These are phyloP conservation scores for Candida piceae DNA, from an alignment of 805 yeast genomes.

Conservation along the genomic window DNA sequence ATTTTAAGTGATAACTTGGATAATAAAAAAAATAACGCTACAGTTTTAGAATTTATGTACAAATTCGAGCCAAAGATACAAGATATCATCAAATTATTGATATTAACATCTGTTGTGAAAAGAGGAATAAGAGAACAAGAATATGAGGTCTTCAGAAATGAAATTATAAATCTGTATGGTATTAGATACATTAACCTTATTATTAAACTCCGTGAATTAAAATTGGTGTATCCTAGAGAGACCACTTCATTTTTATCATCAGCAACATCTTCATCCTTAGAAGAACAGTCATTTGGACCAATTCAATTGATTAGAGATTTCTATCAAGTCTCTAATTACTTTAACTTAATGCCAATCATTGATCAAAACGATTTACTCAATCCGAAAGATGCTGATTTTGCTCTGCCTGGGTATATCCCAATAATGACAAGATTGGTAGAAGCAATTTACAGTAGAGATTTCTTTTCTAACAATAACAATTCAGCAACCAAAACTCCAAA, in stretches of 20 bases:
- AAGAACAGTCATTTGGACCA: constrained; percentile 7
- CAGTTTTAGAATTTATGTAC: constrained; percentile 47
- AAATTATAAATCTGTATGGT: constrained; percentile 63
- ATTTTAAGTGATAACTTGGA: constrained; percentile 51
- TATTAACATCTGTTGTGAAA: constrained; percentile 56
- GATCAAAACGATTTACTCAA: constrained; percentile 31
- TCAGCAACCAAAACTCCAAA: no score
- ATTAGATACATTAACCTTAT: constrained; percentile 43
- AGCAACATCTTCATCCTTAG: constrained; percentile 5
- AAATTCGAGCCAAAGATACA: constrained; percentile 35
- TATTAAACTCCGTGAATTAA: constrained; percentile 43
- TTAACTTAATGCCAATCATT: constrained; percentile 43
- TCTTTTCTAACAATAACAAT: no score
- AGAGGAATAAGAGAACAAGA: constrained; percentile 69
- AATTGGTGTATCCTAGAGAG: constrained; percentile 38
- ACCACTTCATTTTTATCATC: constrained; percentile 18
- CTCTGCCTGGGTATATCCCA: constrained; percentile 83
- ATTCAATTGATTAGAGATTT: constrained; percentile 33
- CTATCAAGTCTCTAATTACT: constrained; percentile 30
- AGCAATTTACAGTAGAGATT: constrained; percentile 54
- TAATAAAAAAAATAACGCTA: constrained; percentile 30
- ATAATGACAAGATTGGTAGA: constrained; percentile 65
- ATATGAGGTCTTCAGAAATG: constrained; percentile 47
- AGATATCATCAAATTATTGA: constrained; percentile 47
- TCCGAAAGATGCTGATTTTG: constrained; percentile 49